These are phyloP conservation scores for Pneumocystis jirovecii DNA, from an alignment of 1,139 yeast genomes.

Conservation along the genomic window DNA sequence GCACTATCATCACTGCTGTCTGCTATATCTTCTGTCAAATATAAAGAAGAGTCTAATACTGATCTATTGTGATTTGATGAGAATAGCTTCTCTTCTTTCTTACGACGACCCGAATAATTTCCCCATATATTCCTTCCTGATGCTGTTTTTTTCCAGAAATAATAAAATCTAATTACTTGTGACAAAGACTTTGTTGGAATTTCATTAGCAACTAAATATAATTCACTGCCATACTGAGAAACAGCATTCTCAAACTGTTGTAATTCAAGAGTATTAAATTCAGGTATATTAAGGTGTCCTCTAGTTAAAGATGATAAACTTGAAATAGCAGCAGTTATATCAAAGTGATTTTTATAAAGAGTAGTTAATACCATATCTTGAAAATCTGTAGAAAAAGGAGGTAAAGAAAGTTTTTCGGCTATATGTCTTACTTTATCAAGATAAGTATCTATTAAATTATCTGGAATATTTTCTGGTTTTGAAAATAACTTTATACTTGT, in stretches of 20 bases:
- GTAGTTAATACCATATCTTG: constrained; percentile 52
- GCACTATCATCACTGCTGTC: constrained; percentile 60
- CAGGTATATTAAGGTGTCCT: constrained; percentile 55
- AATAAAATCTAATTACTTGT: constrained; percentile 72
- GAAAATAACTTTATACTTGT: constrained; percentile 43
- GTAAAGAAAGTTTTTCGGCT: constrained; percentile 39
- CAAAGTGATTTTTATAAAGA: constrained; percentile 38
- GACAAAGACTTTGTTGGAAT: constrained; percentile 58
- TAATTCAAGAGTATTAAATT: constrained; percentile 49
- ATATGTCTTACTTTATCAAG: constrained; percentile 38
- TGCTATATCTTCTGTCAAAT: constrained; percentile 37
- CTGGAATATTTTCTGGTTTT: constrained; percentile 34
- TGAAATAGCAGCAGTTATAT: constrained; percentile 9
- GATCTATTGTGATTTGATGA: constrained; percentile 22
- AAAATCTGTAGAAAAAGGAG: constrained; percentile 54
- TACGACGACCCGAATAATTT: constrained; percentile 54
- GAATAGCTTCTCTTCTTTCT: constrained; percentile 29
- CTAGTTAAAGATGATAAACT: constrained; percentile 36
- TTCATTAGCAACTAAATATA: constrained; percentile 53
- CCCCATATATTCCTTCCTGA: constrained; percentile 74
- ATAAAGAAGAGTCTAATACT: constrained; percentile 18
- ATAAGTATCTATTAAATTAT: constrained; percentile 36
- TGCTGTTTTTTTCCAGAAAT: constrained; percentile 78
- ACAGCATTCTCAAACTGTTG: constrained; percentile 64
- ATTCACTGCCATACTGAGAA: constrained; percentile 57